Conservation (phyloP, 495 filamentous ascomycete genomes). For the Neurospora intermedia region DNA sequence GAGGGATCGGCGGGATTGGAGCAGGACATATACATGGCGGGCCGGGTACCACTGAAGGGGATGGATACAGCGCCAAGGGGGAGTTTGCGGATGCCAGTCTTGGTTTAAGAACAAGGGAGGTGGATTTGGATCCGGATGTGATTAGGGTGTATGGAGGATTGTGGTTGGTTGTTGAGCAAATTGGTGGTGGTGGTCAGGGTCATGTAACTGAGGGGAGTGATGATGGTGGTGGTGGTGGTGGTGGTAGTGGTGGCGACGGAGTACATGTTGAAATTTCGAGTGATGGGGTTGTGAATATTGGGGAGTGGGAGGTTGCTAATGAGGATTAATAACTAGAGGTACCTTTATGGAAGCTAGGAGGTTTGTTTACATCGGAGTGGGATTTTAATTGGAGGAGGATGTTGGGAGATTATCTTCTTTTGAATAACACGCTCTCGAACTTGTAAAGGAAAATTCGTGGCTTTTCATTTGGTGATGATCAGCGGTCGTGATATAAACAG, state of each 20-base stretch:
- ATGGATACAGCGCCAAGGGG: constrained; percentile 31
- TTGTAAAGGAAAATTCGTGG: background rate
- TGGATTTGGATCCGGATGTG: constrained; percentile 53
- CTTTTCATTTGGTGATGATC: background rate
- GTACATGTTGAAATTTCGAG: constrained; percentile 60
- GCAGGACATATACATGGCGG: background rate
- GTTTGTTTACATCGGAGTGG: background rate
- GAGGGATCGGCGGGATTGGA: background rate
- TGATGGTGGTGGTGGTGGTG: background rate
- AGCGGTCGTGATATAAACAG: background rate
- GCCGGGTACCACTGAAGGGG: constrained; percentile 49
- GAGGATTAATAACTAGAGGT: constrained; percentile 11
- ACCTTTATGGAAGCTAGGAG: background rate
- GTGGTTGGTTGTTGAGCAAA: constrained; percentile 71
- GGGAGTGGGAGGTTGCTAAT: constrained; percentile 38
- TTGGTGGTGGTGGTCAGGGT: constrained; percentile 29
- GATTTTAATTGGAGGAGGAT: background rate
- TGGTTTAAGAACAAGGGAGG: constrained; percentile 59
- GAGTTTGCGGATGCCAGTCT: constrained; percentile 57
- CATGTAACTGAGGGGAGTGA: background rate
- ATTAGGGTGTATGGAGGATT: constrained; percentile 40
- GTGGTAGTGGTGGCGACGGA: constrained; percentile 23
- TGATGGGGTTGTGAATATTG: constrained; percentile 53
- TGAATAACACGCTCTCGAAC: background rate
- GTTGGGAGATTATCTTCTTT: background rate